These are phyloP conservation scores for Candida oleophila DNA, from an alignment of 805 yeast genomes.

Conservation along the genomic window DNA sequence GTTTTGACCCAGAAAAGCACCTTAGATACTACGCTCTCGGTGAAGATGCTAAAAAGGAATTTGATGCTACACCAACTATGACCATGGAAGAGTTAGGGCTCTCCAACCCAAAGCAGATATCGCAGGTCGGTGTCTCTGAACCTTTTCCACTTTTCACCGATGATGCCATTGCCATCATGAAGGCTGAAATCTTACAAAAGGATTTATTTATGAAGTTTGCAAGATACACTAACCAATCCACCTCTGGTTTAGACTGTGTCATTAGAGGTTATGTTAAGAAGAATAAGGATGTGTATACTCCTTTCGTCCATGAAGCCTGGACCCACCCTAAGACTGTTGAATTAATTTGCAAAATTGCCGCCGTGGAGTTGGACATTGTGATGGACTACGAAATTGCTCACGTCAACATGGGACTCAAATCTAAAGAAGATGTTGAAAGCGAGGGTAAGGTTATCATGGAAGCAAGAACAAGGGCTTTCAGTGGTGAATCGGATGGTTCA, in stretches of 20 bases:
- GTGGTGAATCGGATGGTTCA: slow-evolving; percentile 22
- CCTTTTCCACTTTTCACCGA: slow-evolving; percentile 63
- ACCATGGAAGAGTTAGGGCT: slow-evolving; percentile 52
- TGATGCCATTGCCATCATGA: slow-evolving; percentile 59
- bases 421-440: slow-evolving; percentile 28
- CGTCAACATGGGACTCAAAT: slow-evolving; percentile 49
- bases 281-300: slow-evolving; percentile 32
- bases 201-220: slow-evolving; percentile 47
- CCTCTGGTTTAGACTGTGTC: slow-evolving; percentile 49
- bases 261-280: slow-evolving; percentile 51
- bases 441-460: slow-evolving; percentile 21
- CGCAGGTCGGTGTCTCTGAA: slow-evolving; percentile 55
- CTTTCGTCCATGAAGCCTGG: slow-evolving; percentile 58
- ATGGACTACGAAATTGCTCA: slow-evolving; percentile 61
- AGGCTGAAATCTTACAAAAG: slow-evolving; percentile 50
- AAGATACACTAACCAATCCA: slow-evolving; percentile 38
- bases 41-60: slow-evolving; percentile 12
- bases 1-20: slow-evolving; percentile 35
- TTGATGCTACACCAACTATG: slow-evolving; percentile 26
- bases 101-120: slow-evolving; percentile 45
- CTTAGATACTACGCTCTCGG: slow-evolving; percentile 26
- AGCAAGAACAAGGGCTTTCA: slow-evolving; percentile 13
- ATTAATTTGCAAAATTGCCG: slow-evolving; percentile 57
- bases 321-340: slow-evolving; percentile 55
- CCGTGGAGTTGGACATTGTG: slow-evolving; percentile 52